These are phyloP conservation scores for Ciborinia camelliae DNA, from an alignment of 2,329 filamentous ascomycete genomes.

Conservation along the genomic window DNA sequence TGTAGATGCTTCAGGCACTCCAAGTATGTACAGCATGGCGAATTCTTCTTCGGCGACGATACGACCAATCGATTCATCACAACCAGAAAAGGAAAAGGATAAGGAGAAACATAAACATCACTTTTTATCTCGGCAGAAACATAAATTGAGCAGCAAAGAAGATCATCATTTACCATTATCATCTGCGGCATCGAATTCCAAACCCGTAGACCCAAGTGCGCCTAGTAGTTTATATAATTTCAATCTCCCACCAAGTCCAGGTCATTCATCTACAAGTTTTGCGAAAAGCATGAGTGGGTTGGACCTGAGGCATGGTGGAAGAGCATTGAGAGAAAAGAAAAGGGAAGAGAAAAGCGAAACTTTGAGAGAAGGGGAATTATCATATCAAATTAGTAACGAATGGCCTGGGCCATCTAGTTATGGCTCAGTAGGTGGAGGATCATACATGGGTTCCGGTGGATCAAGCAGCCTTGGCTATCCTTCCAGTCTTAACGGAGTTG, in stretches of 20 bases:
- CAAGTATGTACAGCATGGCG: conserved; percentile 68
- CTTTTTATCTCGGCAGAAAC: conserved; percentile 74
- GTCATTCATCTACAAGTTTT: conserved; percentile 62
- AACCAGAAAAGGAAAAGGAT: conserved; percentile 48
- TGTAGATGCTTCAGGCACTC: conserved; percentile 42
- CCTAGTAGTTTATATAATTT: conserved; percentile 78
- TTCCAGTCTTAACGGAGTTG: conserved; percentile 45
- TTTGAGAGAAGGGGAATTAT: conserved; percentile 37
- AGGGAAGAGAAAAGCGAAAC: conserved; percentile 60
- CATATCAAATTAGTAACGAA: conserved; percentile 37
- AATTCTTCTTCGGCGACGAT: conserved; percentile 77
- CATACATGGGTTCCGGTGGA: conserved; percentile 34
- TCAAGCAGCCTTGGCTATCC: conserved; percentile 29
- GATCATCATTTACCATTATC: conserved; percentile 71
- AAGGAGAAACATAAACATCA: conserved; percentile 77
- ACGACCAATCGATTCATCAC: conserved; percentile 55
- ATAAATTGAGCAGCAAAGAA: conserved; percentile 70
- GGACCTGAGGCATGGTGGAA: conserved; percentile 73
- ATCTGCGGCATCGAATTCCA: conserved; percentile 73
- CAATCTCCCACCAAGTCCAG: conserved; percentile 68
- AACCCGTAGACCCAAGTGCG: conserved; percentile 69
- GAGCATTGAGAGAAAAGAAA: conserved; percentile 76
- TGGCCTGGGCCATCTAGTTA: conserved; percentile 55
- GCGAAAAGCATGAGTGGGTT: conserved; percentile 78
- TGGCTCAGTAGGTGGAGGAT: conserved; percentile 43